phyloP scores from a whole-genome alignment of 2,329 filamentous ascomycete species.

The Claviceps cyperi region DNA sequence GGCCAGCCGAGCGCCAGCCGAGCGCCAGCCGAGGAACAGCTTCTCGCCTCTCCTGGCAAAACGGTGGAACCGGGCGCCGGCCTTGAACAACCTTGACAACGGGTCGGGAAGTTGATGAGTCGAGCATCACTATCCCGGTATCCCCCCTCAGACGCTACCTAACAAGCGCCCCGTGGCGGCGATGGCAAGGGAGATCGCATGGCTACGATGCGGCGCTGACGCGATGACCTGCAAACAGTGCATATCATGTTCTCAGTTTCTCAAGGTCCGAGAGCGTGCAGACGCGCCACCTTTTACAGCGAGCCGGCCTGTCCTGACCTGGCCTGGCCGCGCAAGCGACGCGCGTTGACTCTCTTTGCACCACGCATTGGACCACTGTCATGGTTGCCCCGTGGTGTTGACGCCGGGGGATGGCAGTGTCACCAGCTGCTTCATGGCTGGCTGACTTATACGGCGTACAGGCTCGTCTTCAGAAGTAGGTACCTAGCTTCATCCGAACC shows the following conservation, averaged over 20 bases:
- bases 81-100: neutral
- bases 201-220: slow-evolving; percentile 5
- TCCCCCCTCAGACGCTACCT: too few species aligned
- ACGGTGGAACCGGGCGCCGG: neutral
- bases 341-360: neutral
- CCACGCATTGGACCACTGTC: neutral
- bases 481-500: too few species aligned
- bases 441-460: neutral
- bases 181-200: slow-evolving; percentile 6
- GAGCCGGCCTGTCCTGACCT: neutral
- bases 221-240: slow-evolving; percentile 5
- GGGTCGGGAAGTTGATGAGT: neutral
- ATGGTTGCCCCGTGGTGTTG: neutral
- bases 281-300: neutral
- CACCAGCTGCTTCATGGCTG: neutral
- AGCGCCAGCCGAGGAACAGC: too few species aligned
- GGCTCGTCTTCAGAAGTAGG: too few species aligned
- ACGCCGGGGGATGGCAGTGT: neutral
- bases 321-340: neutral
- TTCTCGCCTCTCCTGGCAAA: neutral
- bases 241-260: neutral
- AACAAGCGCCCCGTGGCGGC: too few species aligned
- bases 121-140: neutral
- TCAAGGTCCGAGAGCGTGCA: neutral
- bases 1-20: too few species aligned